These are phyloP conservation scores for Epichloe bromicola DNA, from an alignment of 2,329 filamentous ascomycete species.

Conservation along the genomic window DNA sequence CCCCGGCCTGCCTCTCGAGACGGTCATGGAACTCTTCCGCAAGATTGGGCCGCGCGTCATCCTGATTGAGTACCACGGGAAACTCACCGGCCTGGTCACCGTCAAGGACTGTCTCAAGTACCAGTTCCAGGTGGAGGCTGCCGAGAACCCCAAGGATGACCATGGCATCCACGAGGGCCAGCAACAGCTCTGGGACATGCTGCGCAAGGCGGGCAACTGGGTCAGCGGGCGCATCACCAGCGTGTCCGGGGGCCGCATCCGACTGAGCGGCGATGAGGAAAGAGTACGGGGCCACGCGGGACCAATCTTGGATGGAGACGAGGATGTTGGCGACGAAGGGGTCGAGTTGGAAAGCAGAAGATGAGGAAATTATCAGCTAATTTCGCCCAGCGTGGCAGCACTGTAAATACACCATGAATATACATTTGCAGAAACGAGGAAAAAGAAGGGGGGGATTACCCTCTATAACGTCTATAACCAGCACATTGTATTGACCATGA, in stretches of 20 bases:
- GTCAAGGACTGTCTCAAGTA: slow-evolving; percentile 96
- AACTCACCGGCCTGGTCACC: slow-evolving; percentile 74
- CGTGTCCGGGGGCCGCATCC: slow-evolving; percentile 46
- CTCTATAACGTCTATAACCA: too few relatives aligned
- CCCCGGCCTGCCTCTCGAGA: slow-evolving; percentile 82
- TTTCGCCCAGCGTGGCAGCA: too few relatives aligned
- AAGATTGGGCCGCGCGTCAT: slow-evolving; percentile 94
- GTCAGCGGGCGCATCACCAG: slow-evolving; percentile 40
- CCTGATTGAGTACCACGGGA: slow-evolving; percentile 79
- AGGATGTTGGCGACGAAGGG: slow-evolving; percentile 27
- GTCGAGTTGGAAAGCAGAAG: slow-evolving; percentile 30
- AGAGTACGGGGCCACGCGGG: slow-evolving; percentile 31
- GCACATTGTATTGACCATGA: not conserved
- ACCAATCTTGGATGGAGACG: slow-evolving; percentile 28
- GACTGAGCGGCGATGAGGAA: slow-evolving; percentile 30
- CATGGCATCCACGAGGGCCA: slow-evolving; percentile 42
- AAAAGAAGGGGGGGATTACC: too few relatives aligned
- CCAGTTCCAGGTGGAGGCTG: slow-evolving; percentile 88
- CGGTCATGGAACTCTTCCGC: slow-evolving; percentile 96
- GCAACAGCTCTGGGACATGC: slow-evolving; percentile 50
- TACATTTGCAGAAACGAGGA: too few relatives aligned
- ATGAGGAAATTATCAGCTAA: not conserved
- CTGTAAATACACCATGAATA: too few relatives aligned
- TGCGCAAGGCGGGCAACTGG: slow-evolving; percentile 43
- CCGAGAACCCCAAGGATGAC: slow-evolving; percentile 57